Evolutionary conservation across 2,329 filamentous ascomycete genomes (phyloP), one percentile per base, ranked within the genome.

Genomic region (Fusarium hainanense): DNA sequence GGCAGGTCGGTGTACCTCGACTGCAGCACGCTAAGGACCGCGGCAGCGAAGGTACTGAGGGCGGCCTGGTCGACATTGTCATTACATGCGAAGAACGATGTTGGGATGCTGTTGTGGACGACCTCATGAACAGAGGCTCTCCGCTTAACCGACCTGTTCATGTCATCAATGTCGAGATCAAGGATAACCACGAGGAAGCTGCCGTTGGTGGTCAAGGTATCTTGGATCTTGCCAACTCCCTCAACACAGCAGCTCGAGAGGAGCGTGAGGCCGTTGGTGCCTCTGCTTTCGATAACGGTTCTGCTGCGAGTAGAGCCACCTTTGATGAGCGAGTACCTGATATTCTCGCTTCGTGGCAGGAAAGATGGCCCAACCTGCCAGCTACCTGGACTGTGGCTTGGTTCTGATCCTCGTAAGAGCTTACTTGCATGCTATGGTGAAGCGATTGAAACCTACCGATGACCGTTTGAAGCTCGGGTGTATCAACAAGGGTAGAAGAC

Each of bases 131-230:
- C 74, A 89, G 97, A 67, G 96, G 95, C 10, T 89, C 92, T 1
- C 92, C 93, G 6, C 84, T 99, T 60, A 99, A 99, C 79, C 86
- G 93, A 4, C 94, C 96, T 0, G 96, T 99, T 1, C 96, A 99
- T 78, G 93, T 99, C 59, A 97, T 99, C 84, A 99, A 99, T 75
- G 92, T 99, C 57, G 96, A 99, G 78, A 99, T 99, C 77, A 95
- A 92, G 79, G 96, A 99, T 81, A 99, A 98, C 77, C 96, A 98
- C 77, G 95, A 99, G 79, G 96, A 99, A 80, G 96, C 96, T 1
- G 85, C 95, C 23, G 88, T 98, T 4, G 96, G 96, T 12, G 96
- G 96, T 3, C 89, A 91, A 72, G 96, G 93, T 46, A 99, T 99
- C 63, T 85, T 98, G 40, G 96, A 99, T 76, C 85, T 99, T 37